Base-by-base conservation (phyloP, 2,329 filamentous ascomycete genomes). In the Aspergillus transmontanensis region DNA sequence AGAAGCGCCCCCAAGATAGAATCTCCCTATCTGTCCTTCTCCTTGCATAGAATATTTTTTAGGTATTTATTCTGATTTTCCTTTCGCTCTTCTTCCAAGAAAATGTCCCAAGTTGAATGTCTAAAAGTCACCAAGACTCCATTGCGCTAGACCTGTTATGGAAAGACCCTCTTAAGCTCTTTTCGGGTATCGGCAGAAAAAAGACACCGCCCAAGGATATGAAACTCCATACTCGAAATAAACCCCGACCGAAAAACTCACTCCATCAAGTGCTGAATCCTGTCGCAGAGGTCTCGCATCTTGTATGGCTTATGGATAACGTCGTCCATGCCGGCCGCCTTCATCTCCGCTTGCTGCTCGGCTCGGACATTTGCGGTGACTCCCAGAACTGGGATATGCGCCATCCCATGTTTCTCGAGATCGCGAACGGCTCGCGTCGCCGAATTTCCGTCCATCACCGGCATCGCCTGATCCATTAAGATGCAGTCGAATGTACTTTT, bases 381-480 rank as follows among this genome's bases (percentile, higher is more conserved):
- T 1, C 77, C 76, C 10, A 79, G 66, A 2, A 79, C 69, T 1
- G 75, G 75, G 11, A 76, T 65, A 65, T 74, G 72, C 4, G 60
- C 39, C 2, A 61, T 36, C 12, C 32, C 58, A 59, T 86, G 82
- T 56, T 78, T 79, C 73, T 94, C 90, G 21, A 91, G 80, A 64
- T 89, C 84, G 21, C 91, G 85, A 59, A 94, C 93, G 64, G 82
- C 85, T 48, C 84, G 83, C 14, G 90, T 88, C 66, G 90, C 92
- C 2, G 89, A 90, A 76, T 91, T 86, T 41, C 91, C 91, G 70
- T 94, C 90, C 91, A 93, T 93, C 50, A 93, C 84, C 1, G 91
- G 91, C 91, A 94, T 94, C 71, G 93, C 90, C 55, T 93, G 82
- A 72, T 94, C 91, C 90, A 94, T 93, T 6, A 94, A 76, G 14